phyloP scores from a whole-genome alignment of 208 protist genomes.

The Endotrypanum monterogeii region DNA sequence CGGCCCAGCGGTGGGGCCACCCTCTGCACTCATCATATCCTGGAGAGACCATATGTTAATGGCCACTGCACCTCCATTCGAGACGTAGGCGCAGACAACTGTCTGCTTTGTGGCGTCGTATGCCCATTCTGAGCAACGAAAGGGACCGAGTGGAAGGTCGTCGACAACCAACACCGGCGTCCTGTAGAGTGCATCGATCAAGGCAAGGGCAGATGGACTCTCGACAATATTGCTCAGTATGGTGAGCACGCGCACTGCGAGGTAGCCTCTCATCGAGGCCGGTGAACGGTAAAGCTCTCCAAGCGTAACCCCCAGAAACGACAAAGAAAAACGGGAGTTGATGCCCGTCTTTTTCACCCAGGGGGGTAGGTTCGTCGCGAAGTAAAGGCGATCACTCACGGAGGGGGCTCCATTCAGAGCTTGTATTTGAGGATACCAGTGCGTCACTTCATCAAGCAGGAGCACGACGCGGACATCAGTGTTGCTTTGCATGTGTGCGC shows the following conservation, averaged over 20 bases:
- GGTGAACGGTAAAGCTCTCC: slow-evolving; percentile 2
- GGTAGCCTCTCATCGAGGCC: slow-evolving; percentile 17
- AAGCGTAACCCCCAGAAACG: neutral
- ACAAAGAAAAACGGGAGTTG: neutral
- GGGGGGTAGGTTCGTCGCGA: slow-evolving; percentile 23
- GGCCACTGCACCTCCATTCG: slow-evolving; percentile 9
- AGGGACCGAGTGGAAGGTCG: slow-evolving; percentile 16
- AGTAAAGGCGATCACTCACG: neutral
- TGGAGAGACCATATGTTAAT: slow-evolving; percentile 12
- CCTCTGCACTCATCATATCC: neutral
- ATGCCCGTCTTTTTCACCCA: neutral
- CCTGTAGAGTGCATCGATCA: slow-evolving; percentile 8
- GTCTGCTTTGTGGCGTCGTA: neutral
- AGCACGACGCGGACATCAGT: neutral
- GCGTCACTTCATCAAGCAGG: slow-evolving; percentile 22
- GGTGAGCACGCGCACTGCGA: slow-evolving; percentile 22
- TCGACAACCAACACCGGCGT: slow-evolving; percentile 7
- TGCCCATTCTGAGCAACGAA: slow-evolving; percentile 8
- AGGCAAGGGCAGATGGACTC: neutral
- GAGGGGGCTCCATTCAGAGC: neutral
- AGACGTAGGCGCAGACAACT: slow-evolving; percentile 3
- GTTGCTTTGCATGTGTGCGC: neutral
- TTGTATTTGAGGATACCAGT: neutral
- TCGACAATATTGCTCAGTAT: slow-evolving; percentile 7
- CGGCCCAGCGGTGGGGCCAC: neutral